Base-by-base conservation (phyloP, 2,329 filamentous ascomycete species). In the Aschersonia sp. region DNA sequence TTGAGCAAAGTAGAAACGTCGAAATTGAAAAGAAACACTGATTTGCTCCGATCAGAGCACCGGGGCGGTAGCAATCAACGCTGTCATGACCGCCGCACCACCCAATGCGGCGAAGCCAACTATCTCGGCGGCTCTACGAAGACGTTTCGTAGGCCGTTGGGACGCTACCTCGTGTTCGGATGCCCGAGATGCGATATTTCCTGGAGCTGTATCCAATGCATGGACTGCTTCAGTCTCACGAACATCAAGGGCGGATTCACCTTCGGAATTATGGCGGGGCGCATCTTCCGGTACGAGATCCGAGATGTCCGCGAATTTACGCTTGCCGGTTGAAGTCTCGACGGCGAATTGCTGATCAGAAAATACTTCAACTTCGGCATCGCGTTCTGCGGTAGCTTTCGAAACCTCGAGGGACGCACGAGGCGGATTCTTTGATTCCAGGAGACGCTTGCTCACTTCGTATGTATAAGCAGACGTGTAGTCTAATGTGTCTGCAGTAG, bases 81-180 rank as follows among this genome's bases (percentile, higher is more conserved):
- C 64, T 30, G 63, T 62, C 58, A 66, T 61, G 40, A 66, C 64
- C n/a, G 63, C 63, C 6, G 63, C 55, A 22, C 64, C 64, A 6
- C 64, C 64, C 4, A 67, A 52, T 5, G 64, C 60, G 9, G 60
- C 63, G 39, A 61, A 62, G 7, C 64, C 62, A 30, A 66, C 51
- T 0, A 58, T 58, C 45, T 67, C 64, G 4, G 62, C 64, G 41
- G 59, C 59, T 44, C 57, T 59, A 10, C 61, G 59, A 41, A 66
- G 49, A 5, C 63, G 59, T 44, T 66, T 66, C 4, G 32, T 47
- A 12, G 60, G 57, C 8, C 52, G 54, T 5, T 48, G 35, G 30
- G 30, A 2, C 7, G 2, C 10, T 11, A 11, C 29, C 32, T 5
- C 14, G 14, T 22, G 5, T 32, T 7, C 8, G 32, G 11, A 5